phyloP scores from a whole-genome alignment of 176 grass and related monocot genomes.

The Zizania latifolia region DNA sequence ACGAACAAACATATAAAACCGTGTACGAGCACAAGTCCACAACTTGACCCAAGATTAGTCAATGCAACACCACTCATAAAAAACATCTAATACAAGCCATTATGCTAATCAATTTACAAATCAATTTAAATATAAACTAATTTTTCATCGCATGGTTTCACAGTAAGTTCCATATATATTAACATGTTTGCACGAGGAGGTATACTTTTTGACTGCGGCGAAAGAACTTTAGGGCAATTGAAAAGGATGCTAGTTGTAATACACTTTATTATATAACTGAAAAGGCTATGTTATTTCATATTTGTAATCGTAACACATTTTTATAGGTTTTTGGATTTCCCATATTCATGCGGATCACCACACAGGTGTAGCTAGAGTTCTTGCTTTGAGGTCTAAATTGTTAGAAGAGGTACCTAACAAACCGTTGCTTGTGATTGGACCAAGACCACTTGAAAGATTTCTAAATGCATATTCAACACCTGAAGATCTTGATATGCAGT shows the following conservation, averaged over 20 bases:
- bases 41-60: no score
- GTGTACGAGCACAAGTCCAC: no score
- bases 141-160: no score
- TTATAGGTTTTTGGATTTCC: conserved; percentile 82
- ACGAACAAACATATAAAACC: no score
- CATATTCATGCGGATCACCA: conserved; percentile 98
- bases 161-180: conserved; percentile 94
- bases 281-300: conserved; percentile 14
- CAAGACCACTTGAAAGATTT: conserved; percentile 84
- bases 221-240: conserved; percentile 85
- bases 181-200: conserved; percentile 78
- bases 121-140: no score
- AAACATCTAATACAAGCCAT: no score
- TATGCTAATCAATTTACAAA: no score
- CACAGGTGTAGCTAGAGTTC: conserved; percentile 77
- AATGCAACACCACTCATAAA: no score
- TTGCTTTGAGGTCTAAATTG: conserved; percentile 65
- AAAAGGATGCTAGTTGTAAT: conserved; percentile 69
- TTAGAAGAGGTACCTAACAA: conserved; percentile 46
- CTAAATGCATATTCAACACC: conserved; percentile 78
- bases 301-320: conserved; percentile 9
- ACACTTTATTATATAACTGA: not conserved
- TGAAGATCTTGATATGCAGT: conserved; percentile 92
- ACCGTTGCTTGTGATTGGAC: conserved; percentile 84
- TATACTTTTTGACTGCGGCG: conserved; percentile 93